These are phyloP conservation scores for Citrus inodora DNA, from an alignment of 345 rosid genomes.

Conservation along the genomic window DNA sequence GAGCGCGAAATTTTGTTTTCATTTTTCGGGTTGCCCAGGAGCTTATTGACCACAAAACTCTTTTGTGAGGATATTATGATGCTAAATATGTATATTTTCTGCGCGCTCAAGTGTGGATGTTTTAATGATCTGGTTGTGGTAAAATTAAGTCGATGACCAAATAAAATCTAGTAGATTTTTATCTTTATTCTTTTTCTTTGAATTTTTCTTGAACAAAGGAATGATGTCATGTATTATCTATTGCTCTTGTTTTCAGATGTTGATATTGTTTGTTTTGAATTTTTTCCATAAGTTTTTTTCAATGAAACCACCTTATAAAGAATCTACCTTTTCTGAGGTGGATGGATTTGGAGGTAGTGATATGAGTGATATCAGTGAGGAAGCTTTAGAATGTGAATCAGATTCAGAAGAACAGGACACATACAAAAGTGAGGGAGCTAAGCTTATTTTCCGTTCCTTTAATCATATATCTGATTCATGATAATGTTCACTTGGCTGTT, in stretches of 20 bases:
- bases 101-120: too few species aligned
- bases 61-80: not conserved
- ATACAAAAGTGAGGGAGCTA: constrained; percentile 5
- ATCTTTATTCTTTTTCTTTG: not conserved
- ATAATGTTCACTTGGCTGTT: constrained; percentile 88
- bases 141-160: too few species aligned
- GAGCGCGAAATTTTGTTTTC: not conserved
- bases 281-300: not conserved
- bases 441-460: constrained; percentile 66
- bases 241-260: not conserved
- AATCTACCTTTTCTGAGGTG: not conserved
- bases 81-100: not conserved
- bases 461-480: constrained; percentile 74
- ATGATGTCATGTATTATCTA: not conserved
- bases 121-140: not conserved
- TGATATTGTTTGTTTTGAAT: not conserved
- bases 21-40: not conserved
- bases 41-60: not conserved
- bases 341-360: not conserved
- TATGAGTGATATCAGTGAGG: not conserved
- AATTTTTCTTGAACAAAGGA: not conserved
- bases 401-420: too few species aligned
- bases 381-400: not conserved
- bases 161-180: too few species aligned
- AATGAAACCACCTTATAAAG: not conserved